Conservation (phyloP, 129 eudicot genomes). For the Saussurea involucrata region DNA sequence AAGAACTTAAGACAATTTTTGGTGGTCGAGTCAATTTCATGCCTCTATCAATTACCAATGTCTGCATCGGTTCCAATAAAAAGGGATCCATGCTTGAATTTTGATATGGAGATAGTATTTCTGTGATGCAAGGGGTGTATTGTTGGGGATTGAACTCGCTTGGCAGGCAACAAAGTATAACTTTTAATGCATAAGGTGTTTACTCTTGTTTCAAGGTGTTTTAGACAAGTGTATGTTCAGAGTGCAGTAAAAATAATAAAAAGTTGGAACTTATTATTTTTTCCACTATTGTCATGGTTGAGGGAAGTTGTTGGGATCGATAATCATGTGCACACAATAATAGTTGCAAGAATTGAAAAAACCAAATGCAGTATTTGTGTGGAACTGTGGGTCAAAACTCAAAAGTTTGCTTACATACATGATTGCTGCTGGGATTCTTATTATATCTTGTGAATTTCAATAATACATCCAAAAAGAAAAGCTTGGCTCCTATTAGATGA, state of each 20-base stretch:
- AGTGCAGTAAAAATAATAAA: neutral
- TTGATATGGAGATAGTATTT: conserved; percentile 14
- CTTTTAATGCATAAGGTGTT: conserved; percentile 3
- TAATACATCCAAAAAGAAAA: neutral
- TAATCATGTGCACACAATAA: neutral
- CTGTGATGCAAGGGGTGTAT: conserved; percentile 9
- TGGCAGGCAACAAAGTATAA: neutral
- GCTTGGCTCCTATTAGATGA: neutral
- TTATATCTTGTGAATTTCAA: neutral
- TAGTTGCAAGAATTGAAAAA: neutral
- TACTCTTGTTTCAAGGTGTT: neutral
- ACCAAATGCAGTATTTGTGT: neutral
- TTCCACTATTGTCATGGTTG: neutral
- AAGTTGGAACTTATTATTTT: neutral
- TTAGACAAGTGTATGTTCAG: neutral
- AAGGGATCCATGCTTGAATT: conserved; percentile 9
- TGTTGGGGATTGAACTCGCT: neutral
- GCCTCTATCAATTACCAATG: neutral
- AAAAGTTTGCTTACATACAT: neutral
- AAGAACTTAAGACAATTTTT: neutral
- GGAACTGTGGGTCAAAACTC: too few relatives aligned
- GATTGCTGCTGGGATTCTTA: neutral
- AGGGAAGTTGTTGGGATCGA: neutral
- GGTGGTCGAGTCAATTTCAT: neutral
- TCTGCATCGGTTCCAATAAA: neutral